phyloP scores from a whole-genome alignment of 75 land plant species.

The Cunninghamia lanceolata region DNA sequence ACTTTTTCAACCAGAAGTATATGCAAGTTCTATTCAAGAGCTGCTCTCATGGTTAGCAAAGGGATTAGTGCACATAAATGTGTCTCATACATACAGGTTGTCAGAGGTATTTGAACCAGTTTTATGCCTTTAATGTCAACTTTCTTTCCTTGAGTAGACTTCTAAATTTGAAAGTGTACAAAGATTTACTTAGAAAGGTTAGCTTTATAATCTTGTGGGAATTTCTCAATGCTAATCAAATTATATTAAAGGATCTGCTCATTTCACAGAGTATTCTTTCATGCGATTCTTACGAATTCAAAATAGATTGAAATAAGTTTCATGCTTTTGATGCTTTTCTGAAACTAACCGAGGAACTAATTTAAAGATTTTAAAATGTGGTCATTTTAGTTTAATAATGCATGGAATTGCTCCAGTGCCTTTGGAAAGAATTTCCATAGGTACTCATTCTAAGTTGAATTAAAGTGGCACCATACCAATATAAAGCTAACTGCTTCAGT shows the following conservation, averaged over 20 bases:
- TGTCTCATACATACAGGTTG: constrained; percentile 69
- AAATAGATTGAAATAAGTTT: background rate
- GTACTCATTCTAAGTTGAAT: no score
- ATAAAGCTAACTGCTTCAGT: background rate
- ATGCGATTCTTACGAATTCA: background rate
- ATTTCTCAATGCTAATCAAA: background rate
- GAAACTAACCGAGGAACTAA: background rate
- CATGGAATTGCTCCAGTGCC: background rate
- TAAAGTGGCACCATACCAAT: background rate
- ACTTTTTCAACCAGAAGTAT: constrained; percentile 53
- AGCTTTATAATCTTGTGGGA: background rate
- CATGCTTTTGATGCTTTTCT: background rate
- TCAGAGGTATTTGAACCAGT: constrained; percentile 56
- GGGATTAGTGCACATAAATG: constrained; percentile 63
- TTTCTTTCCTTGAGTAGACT: background rate
- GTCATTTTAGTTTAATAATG: background rate
- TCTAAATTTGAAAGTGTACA: background rate
- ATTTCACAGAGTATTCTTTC: background rate
- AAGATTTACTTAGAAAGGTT: background rate
- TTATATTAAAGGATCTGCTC: background rate
- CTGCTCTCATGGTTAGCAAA: constrained; percentile 68
- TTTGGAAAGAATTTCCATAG: no score
- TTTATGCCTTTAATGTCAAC: background rate
- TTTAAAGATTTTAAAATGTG: background rate
- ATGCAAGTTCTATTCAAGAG: constrained; percentile 64